Evolutionary conservation across 306 rosid genomes (phyloP), one percentile per base, ranked within the genome.

Genomic region (Sophora flavescens): DNA sequence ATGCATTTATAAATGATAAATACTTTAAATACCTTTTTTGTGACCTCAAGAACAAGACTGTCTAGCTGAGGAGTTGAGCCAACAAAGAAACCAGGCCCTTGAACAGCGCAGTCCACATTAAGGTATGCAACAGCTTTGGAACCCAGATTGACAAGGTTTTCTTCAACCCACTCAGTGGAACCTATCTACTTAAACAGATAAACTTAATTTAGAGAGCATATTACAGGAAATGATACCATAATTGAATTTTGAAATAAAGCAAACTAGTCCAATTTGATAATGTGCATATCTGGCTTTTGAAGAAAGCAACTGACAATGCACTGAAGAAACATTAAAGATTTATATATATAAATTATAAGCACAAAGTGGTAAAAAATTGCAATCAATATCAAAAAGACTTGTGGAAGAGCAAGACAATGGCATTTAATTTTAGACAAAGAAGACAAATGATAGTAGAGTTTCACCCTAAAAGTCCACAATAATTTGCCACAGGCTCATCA

Each of bases 111-210:
- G 44, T 95, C 98, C 53, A 95, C 98, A 81, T 95, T 95, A 72
- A 95, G 96, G 82, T 95, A 95, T 42, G 97, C 96, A 35, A 95
- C 87, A 9, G 95, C 94, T 87, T 90, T 90, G 63, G 96, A 68
- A 61, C 89, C 91, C 38, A 95, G 85, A 86, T 89, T 92, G 77
- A 85, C 69, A 61, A 92, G 88, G 88, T 95, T 95, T 57, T 95
- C 92, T 82, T 95, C 98, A 74, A 95, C 98, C 98, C 98, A 95
- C 77, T 95, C 98, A 1, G 97, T 90, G 17, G 98, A 95, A 81
- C 98, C 98, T 67, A 95, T 90, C 98, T 95, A 77, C 52, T 76
- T 38, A 45, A 83, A 42, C 35, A 73, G 15, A 76, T 52, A 67
- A 75, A 57, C 52, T 63, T 17, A 74, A 71, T 70, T 75, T 48